These are phyloP conservation scores for Amanita exitialis DNA, from an alignment of 768 basidiomycete genomes.

Conservation along the genomic window DNA sequence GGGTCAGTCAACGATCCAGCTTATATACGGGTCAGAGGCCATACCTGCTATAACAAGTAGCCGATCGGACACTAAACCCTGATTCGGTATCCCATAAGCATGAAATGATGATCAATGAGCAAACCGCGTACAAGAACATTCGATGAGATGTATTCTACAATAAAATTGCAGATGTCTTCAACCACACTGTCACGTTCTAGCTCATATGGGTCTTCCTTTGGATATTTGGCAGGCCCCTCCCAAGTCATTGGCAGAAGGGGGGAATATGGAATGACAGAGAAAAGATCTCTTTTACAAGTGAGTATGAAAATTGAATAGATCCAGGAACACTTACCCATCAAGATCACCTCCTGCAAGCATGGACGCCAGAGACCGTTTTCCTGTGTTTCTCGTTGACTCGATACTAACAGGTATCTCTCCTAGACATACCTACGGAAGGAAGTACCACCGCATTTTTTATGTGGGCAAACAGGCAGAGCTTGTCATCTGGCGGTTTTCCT, in stretches of 20 bases:
- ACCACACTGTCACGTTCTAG: conserved; percentile 45
- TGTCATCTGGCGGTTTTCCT: conserved; percentile 51
- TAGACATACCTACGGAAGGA: conserved; percentile 41
- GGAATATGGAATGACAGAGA: conserved; percentile 47
- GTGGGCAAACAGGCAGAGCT: conserved; percentile 45
- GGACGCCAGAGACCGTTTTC: conserved; percentile 53
- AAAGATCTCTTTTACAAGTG: conserved; percentile 40
- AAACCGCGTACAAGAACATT: conserved; percentile 53
- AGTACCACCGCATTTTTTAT: conserved; percentile 68
- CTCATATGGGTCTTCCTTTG: conserved; percentile 21
- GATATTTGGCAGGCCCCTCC: conserved; percentile 44
- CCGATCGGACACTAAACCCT: conserved; percentile 64
- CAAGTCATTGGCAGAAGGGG: conserved; percentile 44
- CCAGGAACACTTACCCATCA: conserved; percentile 46
- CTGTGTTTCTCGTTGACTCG: conserved; percentile 19
- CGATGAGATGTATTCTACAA: conserved; percentile 78
- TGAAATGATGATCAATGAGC: not conserved
- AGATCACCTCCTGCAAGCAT: conserved; percentile 69
- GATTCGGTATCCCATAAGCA: not conserved
- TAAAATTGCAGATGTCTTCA: conserved; percentile 68
- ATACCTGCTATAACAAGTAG: conserved; percentile 64
- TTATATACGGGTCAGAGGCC: conserved; percentile 9
- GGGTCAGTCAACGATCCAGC: not conserved
- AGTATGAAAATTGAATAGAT: not conserved
- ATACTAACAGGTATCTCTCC: not conserved